Evolutionary conservation across 768 basidiomycete species (phyloP).

Genomic region (Tubosaeta sp.): DNA sequence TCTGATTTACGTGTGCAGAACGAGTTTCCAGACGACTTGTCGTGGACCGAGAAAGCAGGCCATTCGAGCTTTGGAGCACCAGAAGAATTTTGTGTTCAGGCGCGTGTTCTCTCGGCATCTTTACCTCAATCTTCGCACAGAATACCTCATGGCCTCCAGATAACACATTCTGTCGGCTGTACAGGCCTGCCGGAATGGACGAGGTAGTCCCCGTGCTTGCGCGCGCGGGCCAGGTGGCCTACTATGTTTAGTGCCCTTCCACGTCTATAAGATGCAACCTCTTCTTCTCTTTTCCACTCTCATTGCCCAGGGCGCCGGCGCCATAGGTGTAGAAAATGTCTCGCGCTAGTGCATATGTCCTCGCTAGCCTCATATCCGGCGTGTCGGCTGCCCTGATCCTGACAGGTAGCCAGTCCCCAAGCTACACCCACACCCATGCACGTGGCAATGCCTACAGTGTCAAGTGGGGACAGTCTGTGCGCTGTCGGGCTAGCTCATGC

Average conservation of each 20-base stretch:
- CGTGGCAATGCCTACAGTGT: slow-evolving; percentile 45
- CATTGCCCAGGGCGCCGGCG: slow-evolving; percentile 11
- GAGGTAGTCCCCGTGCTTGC: slow-evolving; percentile 16
- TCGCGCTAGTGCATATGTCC: slow-evolving; percentile 10
- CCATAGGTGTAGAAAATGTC: slow-evolving; percentile 19
- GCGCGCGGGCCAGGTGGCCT: slow-evolving; percentile 16
- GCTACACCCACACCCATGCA: slow-evolving; percentile 43
- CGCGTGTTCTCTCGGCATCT: too few species aligned
- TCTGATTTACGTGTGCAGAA: too few species aligned
- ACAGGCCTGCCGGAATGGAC: slow-evolving; percentile 6
- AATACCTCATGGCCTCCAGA: slow-evolving; percentile 15
- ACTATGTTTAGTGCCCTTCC: slow-evolving; percentile 22
- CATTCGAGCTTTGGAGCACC: too few species aligned
- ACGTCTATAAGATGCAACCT: slow-evolving; percentile 21
- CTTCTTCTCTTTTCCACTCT: slow-evolving; percentile 8
- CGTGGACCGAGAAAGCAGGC: too few species aligned
- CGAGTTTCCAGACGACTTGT: too few species aligned
- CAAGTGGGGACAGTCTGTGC: slow-evolving; percentile 58
- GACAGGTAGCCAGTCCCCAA: slow-evolving; percentile 4
- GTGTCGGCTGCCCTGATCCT: slow-evolving; percentile 17
- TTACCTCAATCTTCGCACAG: slow-evolving; percentile 12
- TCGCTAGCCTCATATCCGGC: slow-evolving; percentile 19
- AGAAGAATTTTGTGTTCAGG: too few species aligned
- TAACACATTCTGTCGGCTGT: background rate
- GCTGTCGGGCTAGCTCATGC: slow-evolving; percentile 61